Evolutionary conservation across 257 asterid species (phyloP).

Genomic region (Oldenlandia corymbosa): DNA sequence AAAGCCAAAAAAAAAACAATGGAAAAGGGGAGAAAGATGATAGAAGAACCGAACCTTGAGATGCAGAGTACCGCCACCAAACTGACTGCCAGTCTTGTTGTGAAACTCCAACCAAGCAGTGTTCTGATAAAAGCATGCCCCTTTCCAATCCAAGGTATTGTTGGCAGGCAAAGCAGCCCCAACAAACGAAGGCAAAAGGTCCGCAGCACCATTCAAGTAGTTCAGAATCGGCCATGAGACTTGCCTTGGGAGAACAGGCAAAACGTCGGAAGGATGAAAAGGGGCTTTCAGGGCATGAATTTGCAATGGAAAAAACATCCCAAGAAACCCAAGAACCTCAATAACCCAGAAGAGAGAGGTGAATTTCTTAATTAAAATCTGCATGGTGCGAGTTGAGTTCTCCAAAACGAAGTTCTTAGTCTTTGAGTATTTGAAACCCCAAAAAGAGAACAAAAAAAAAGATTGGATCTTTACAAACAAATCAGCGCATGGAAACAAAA

Average conservation of each 20-base stretch:
- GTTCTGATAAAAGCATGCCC: slow-evolving; percentile 68
- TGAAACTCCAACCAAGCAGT: slow-evolving; percentile 75
- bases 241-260: slow-evolving; percentile 70
- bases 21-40: neutral
- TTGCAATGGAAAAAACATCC: slow-evolving; percentile 10
- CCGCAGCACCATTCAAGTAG: slow-evolving; percentile 51
- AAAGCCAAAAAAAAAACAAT: neutral
- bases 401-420: neutral
- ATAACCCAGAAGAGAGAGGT: slow-evolving; percentile 20
- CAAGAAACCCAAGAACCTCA: slow-evolving; percentile 23
- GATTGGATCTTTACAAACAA: slow-evolving; percentile 6
- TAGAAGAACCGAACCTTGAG: slow-evolving; percentile 43
- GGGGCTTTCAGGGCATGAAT: slow-evolving; percentile 41
- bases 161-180: slow-evolving; percentile 53
- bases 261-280: slow-evolving; percentile 44
- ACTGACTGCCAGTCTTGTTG: slow-evolving; percentile 50
- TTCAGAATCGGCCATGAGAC: slow-evolving; percentile 66
- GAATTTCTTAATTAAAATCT: slow-evolving; percentile 21
- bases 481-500: neutral
- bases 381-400: slow-evolving; percentile 23
- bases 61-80: slow-evolving; percentile 90
- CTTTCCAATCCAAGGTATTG: slow-evolving; percentile 57
- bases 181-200: slow-evolving; percentile 70
- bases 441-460: neutral
- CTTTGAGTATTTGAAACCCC: too few species aligned